phyloP scores from a whole-genome alignment of 2,329 filamentous ascomycete genomes.

The Paradendryphiella salina region DNA sequence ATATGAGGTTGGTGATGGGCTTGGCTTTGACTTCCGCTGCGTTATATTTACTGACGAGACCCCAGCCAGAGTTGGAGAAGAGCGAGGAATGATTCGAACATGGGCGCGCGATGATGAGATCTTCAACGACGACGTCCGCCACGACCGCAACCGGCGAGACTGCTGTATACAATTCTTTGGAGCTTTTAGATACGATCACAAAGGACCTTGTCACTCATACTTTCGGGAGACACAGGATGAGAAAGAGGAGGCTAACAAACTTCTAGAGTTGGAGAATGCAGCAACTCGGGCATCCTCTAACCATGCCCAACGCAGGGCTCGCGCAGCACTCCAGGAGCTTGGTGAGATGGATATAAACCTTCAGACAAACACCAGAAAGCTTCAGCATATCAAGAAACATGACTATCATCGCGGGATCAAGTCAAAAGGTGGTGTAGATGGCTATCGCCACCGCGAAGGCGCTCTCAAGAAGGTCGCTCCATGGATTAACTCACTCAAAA shows the following conservation, averaged over 20 bases:
- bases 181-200: slow-evolving; percentile 6
- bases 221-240: slow-evolving; percentile 2
- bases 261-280: neutral
- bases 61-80: too few relatives aligned
- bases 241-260: neutral
- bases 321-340: neutral
- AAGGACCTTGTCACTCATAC: slow-evolving; percentile 4
- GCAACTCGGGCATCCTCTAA: neutral
- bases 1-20: too few relatives aligned
- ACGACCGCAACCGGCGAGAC: neutral
- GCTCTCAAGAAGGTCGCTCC: slow-evolving; percentile 5
- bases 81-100: neutral
- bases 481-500: slow-evolving; percentile 6
- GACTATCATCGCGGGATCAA: neutral
- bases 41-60: too few relatives aligned
- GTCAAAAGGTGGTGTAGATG: neutral
- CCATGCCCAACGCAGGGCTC: neutral
- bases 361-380: neutral
- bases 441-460: slow-evolving; percentile 1
- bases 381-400: slow-evolving; percentile 4
- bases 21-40: too few relatives aligned
- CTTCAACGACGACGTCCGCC: neutral
- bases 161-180: slow-evolving; percentile 1
- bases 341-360: neutral
- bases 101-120: neutral